Conservation (phyloP, 768 basidiomycete species). For the Pholiota microspora region DNA sequence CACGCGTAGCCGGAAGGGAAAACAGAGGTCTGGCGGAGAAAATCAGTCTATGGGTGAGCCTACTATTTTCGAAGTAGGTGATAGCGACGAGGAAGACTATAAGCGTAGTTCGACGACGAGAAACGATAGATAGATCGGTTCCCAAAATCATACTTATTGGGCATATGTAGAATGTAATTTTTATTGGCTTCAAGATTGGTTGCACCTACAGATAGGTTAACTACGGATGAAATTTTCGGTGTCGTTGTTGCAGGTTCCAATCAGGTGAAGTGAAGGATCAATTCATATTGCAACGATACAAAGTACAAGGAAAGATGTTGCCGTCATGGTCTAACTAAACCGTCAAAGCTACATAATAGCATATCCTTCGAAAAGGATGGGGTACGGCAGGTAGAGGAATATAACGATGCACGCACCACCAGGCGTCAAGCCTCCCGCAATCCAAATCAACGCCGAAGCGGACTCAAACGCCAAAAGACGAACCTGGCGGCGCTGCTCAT, state of each 20-base stretch:
- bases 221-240: no score
- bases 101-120: constrained; percentile 18
- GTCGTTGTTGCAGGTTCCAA: no score
- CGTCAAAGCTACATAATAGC: constrained; percentile 82
- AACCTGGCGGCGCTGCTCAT: constrained; percentile 32
- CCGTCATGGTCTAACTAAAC: constrained; percentile 82
- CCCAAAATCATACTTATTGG: background rate
- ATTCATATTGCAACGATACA: background rate
- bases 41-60: constrained; percentile 22
- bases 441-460: constrained; percentile 56
- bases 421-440: constrained; percentile 39
- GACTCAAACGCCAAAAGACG: constrained; percentile 43
- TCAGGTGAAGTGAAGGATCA: no score
- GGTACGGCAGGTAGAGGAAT: constrained; percentile 80
- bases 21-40: constrained; percentile 38
- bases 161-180: constrained; percentile 9
- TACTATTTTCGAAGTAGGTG: constrained; percentile 58
- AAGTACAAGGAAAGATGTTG: constrained; percentile 38
- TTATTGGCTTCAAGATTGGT: constrained; percentile 7
- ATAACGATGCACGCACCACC: constrained; percentile 60
- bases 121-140: constrained; percentile 11
- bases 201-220: no score
- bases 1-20: constrained; percentile 41
- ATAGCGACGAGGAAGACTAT: constrained; percentile 49
- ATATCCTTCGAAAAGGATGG: constrained; percentile 28